phyloP scores from a whole-genome alignment of 371 early-diverging fungal species.

The Globomyces sp. region DNA sequence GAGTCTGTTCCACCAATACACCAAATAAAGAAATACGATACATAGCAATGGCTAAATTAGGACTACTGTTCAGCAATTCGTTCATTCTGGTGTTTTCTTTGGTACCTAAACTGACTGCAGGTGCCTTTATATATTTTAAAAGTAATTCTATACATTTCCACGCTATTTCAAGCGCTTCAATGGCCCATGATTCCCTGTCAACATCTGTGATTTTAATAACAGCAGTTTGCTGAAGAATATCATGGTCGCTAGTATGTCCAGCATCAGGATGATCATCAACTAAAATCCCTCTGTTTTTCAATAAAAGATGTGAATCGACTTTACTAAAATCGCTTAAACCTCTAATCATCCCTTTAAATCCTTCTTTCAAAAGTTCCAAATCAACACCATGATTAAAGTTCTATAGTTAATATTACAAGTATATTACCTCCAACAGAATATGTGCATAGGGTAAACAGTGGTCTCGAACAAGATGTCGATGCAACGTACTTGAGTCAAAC shows the following conservation, averaged over 20 bases:
- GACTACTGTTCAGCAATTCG: constrained; percentile 1
- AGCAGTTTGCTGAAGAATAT: not conserved
- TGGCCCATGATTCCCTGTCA: constrained; percentile 14
- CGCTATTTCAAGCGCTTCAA: not conserved
- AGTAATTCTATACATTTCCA: constrained; percentile 2
- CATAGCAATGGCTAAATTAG: not conserved
- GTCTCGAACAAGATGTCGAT: constrained; percentile 1
- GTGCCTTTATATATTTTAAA: not conserved
- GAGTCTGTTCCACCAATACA: constrained; percentile 6
- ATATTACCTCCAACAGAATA: not conserved
- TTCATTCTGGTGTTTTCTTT: not conserved
- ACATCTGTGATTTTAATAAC: not conserved
- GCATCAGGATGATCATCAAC: constrained; percentile 4
- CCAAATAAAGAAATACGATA: not conserved
- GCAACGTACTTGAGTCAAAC: constrained; percentile 5
- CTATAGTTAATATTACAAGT: not conserved
- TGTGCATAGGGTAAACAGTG: not conserved
- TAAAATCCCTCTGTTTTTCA: not conserved
- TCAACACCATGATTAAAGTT: not conserved
- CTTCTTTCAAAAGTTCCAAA: not conserved
- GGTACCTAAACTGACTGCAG: not conserved
- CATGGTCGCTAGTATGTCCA: not conserved
- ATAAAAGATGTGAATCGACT: not conserved
- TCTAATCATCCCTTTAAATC: constrained; percentile 2
- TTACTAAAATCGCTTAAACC: constrained; percentile 12